Percentiles rank a stretch among this genome's conserved stretches.
phyloP scores from a whole-genome alignment of 495 filamentous ascomycete genomes.

The Daldinia bambusicola region DNA sequence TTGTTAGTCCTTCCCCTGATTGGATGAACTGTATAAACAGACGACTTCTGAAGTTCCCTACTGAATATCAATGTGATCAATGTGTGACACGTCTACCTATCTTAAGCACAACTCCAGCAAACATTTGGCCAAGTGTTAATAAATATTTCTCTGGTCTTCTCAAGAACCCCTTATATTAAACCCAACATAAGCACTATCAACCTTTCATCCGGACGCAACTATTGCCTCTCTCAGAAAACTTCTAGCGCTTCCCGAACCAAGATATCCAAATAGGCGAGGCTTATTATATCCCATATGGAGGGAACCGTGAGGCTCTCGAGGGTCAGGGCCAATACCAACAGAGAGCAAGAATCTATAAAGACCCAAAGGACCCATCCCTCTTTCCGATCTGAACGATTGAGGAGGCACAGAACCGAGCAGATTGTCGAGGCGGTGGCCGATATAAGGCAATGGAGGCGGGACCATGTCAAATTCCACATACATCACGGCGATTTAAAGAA shows the following conservation, averaged over 20 bases:
- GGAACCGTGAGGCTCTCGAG: neutral
- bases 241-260: neutral
- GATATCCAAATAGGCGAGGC: neutral
- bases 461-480: neutral
- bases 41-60: conserved; percentile 16
- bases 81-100: conserved; percentile 27
- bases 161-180: neutral
- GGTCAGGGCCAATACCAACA: neutral
- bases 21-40: conserved; percentile 16
- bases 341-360: neutral
- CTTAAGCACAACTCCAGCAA: conserved; percentile 23
- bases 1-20: conserved; percentile 12
- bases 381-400: neutral
- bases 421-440: neutral
- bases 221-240: neutral
- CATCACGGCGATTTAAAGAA: neutral
- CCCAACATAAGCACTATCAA: neutral
- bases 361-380: neutral
- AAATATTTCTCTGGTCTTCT: conserved; percentile 12
- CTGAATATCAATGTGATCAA: conserved; percentile 8
- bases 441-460: neutral
- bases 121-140: conserved; percentile 12
- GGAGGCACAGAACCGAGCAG: neutral
- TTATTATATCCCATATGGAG: neutral
- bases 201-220: neutral